Evolutionary conservation across 202 grass and related monocot species (phyloP).

Genomic region (Setaria italica): DNA sequence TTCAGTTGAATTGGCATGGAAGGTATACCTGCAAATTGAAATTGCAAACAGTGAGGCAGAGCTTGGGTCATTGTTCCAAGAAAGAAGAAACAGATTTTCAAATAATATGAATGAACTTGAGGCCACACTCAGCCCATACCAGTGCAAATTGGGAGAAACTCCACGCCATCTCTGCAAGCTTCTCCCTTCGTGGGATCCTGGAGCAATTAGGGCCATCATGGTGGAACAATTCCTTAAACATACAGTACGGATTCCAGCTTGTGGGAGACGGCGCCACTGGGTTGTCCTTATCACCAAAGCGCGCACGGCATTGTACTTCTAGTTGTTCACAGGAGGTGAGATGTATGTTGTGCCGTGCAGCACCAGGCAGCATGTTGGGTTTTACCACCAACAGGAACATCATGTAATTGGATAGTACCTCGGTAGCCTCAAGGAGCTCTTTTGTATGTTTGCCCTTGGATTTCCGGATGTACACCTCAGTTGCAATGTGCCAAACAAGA

Average conservation of each 20-base stretch:
- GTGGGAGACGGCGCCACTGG: conserved; percentile 5
- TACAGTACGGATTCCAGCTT: conserved; percentile 27
- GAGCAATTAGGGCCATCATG: conserved; percentile 15
- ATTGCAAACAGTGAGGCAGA: conserved; percentile 1
- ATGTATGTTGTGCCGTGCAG: conserved; percentile 38
- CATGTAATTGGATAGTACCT: conserved; percentile 54
- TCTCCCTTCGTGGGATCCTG: conserved; percentile 35
- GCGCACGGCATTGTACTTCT: background rate
- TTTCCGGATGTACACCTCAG: conserved; percentile 34
- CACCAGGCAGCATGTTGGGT: conserved; percentile 49
- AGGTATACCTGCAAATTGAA: conserved; percentile 35
- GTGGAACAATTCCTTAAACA: conserved; percentile 40
- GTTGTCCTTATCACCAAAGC: conserved; percentile 21
- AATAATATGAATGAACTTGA: conserved; percentile 30
- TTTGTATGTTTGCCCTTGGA: conserved; percentile 30
- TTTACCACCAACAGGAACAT: conserved; percentile 45
- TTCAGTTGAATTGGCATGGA: conserved; percentile 31
- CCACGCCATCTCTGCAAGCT: conserved; percentile 36
- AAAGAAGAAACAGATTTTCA: conserved; percentile 2
- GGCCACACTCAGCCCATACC: conserved; percentile 1
- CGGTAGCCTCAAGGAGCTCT: conserved; percentile 29
- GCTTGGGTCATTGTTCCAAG: conserved; percentile 10
- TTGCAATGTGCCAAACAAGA: conserved; percentile 73
- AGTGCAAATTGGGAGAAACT: conserved; percentile 41
- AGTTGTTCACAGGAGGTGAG: conserved; percentile 17